phyloP scores from a whole-genome alignment of 345 rosid genomes.

The Alliaria petiolata region DNA sequence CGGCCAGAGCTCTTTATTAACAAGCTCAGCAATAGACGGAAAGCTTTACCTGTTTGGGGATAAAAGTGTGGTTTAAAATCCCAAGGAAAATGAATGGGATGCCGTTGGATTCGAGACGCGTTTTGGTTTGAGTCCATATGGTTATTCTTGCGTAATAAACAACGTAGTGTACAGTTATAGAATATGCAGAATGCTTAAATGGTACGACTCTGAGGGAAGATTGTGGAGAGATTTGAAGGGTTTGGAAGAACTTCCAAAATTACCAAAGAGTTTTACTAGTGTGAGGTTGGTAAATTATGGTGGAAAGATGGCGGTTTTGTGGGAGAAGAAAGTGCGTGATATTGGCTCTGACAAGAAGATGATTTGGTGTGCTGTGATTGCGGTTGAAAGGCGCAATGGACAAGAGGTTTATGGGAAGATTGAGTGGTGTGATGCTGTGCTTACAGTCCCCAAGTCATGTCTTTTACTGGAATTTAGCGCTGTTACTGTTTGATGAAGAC shows the following conservation, averaged over 20 bases:
- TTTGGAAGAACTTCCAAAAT: constrained; percentile 43
- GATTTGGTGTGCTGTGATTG: constrained; percentile 63
- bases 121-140: constrained; percentile 31
- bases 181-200: background rate
- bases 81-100: constrained; percentile 4
- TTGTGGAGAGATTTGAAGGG: constrained; percentile 49
- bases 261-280: constrained; percentile 45
- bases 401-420: constrained; percentile 51
- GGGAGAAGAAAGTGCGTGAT: constrained; percentile 39
- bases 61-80: background rate
- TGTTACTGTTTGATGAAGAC: constrained; percentile 17
- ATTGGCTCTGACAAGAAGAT: constrained; percentile 23
- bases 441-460: constrained; percentile 35
- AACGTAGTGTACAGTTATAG: constrained; percentile 20
- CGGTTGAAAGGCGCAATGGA: constrained; percentile 35
- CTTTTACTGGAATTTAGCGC: constrained; percentile 38
- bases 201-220: constrained; percentile 41
- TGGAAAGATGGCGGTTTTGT: constrained; percentile 61
- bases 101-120: constrained; percentile 40
- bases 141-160: constrained; percentile 45
- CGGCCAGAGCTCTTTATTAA: too few relatives aligned
- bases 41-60: constrained; percentile 4
- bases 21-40: background rate
- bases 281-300: constrained; percentile 30
- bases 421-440: constrained; percentile 49